phyloP scores from a whole-genome alignment of 2,329 filamentous ascomycete species.

The Neodidymelliopsis sp. region DNA sequence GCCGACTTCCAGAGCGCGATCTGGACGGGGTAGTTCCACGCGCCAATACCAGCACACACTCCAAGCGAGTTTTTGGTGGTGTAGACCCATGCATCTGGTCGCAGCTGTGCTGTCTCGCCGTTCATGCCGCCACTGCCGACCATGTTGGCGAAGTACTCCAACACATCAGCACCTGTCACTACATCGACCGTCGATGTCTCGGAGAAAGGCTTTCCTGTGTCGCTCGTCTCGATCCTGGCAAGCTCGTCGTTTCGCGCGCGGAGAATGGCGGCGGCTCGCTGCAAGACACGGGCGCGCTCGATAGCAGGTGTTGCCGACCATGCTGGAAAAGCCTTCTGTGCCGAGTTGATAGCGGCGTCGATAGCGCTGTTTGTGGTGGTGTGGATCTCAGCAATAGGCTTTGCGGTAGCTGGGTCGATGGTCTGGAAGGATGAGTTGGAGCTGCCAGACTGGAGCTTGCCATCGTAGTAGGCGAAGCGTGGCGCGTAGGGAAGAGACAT shows the following conservation, averaged over 20 bases:
- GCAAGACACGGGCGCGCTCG: slow-evolving; percentile 78
- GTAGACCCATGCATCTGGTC: slow-evolving; percentile 81
- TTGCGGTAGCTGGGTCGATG: slow-evolving; percentile 75
- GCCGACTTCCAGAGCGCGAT: slow-evolving; percentile 91
- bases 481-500: slow-evolving; percentile 55
- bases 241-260: slow-evolving; percentile 81
- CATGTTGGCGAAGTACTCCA: slow-evolving; percentile 85
- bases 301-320: slow-evolving; percentile 82
- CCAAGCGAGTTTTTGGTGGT: slow-evolving; percentile 83
- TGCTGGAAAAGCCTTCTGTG: slow-evolving; percentile 72
- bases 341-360: slow-evolving; percentile 75
- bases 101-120: slow-evolving; percentile 77
- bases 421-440: slow-evolving; percentile 72
- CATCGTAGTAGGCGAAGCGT: slow-evolving; percentile 78
- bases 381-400: slow-evolving; percentile 74
- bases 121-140: slow-evolving; percentile 80
- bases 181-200: slow-evolving; percentile 87
- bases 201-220: slow-evolving; percentile 85
- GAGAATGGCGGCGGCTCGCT: slow-evolving; percentile 76
- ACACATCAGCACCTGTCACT: slow-evolving; percentile 80
- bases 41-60: slow-evolving; percentile 85
- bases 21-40: slow-evolving; percentile 93
- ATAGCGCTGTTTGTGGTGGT: slow-evolving; percentile 71
- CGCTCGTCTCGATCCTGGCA: slow-evolving; percentile 79
- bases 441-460: slow-evolving; percentile 68